Base-by-base conservation (phyloP, 176 grass and related monocot genomes). In the Oryza brachyantha region DNA sequence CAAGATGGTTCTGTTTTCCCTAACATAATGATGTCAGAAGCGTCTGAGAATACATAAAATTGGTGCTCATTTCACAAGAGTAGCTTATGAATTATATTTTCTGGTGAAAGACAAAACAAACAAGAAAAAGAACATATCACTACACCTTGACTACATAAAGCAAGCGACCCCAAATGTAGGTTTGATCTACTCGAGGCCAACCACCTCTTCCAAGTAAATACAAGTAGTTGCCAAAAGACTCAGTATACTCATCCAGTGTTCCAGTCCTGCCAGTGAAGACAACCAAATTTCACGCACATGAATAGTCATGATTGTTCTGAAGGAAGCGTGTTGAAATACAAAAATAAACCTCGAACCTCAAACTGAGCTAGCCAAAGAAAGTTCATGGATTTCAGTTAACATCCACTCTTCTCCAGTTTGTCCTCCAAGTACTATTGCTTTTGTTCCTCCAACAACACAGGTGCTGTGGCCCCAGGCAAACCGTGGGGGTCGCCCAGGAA, bases 341-440 rank as follows among this genome's bases (percentile, higher is more conserved):
- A 69, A n/a, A 57, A 57, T 24, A 24, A 79, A 45, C 68, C 43
- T 64, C 34, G 29, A 34, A 79, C 60, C 29, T 90, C 82, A 93
- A 86, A 73, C 82, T 38, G 70, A 50, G 36, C 82, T 88, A 21
- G 85, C 80, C 29, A 97, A 69, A 81, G 93, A 97, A 50, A 97
- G 83, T 73, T 97, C 93, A 10, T 97, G 90, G 74, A 97, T 83
- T 87, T 97, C 93, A 19, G 87, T 97, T 67, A 97, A 75, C 93
- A 97, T 90, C 93, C 93, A 97, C 74, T 97, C 93, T 78, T 97
- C 93, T 59, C 90, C 93, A 37, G 93, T 97, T 88, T 97, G 90
- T 45, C 93, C 90, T n/a, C 93, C 93, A 46, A 97, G 87, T 40
- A 97, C 93, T 79, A 97, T 90, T 13, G 93, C 93, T 77, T 91